phyloP scores from a whole-genome alignment of 352 stramenopile species.

The Lagenidium giganteum region DNA sequence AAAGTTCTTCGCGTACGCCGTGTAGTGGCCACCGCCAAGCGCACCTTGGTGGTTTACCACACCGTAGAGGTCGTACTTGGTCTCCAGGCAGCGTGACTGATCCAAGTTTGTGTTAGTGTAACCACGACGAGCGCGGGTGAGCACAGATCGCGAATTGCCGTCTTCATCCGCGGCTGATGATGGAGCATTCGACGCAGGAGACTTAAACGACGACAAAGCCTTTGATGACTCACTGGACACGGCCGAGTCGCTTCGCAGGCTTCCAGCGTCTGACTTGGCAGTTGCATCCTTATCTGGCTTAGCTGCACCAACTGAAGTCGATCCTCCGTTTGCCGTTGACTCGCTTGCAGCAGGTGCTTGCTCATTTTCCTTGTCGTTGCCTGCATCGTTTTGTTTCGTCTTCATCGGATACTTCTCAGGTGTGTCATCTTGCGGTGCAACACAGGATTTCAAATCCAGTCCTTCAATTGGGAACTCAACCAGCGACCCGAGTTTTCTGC shows the following conservation, averaged over 20 bases:
- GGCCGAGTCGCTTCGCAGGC: background rate
- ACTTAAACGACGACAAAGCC: no score
- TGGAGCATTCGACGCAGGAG: no score
- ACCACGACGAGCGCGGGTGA: conserved; percentile 68
- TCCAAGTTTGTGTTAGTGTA: conserved; percentile 89
- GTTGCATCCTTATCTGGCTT: conserved; percentile 2
- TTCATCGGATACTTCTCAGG: conserved; percentile 80
- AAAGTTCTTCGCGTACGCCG: conserved; percentile 86
- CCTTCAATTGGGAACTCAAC: conserved; percentile 95
- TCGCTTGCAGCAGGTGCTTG: background rate
- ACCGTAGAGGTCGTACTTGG: conserved; percentile 85
- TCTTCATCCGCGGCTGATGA: conserved; percentile 4
- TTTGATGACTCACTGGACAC: no score
- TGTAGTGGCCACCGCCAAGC: conserved; percentile 85
- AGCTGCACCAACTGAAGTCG: conserved; percentile 13
- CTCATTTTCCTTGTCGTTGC: background rate
- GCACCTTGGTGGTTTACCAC: conserved; percentile 87
- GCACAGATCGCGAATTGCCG: conserved; percentile 16
- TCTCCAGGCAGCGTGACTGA: conserved; percentile 81
- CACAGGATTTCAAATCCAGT: conserved; percentile 91
- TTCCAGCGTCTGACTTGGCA: background rate
- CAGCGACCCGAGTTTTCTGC: conserved; percentile 83
- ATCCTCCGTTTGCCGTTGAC: background rate
- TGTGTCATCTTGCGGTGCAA: conserved; percentile 78
- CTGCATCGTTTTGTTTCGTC: conserved; percentile 1